Percentiles rank a stretch among this genome's conserved stretches.
Conservation (phyloP, 2,329 filamentous ascomycete genomes). For the Epicoccum nigrum region DNA sequence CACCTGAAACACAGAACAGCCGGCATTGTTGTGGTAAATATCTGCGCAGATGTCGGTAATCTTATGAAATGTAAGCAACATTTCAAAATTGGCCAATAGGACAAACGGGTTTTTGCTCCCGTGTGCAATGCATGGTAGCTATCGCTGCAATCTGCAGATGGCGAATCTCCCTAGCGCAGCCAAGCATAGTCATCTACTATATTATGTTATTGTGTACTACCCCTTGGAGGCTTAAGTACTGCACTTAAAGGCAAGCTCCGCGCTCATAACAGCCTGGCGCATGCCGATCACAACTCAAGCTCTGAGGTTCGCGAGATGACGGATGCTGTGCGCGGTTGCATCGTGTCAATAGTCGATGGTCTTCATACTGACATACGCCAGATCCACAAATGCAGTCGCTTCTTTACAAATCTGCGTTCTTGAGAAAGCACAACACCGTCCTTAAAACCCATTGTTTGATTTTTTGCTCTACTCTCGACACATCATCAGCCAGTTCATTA, state of each 20-base stretch:
- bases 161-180: slow-evolving; percentile 1
- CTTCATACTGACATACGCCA: too few species aligned
- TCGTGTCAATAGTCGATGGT: too few species aligned
- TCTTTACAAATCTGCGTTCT: too few species aligned
- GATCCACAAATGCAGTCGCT: too few species aligned
- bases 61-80: too few species aligned
- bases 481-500: too few species aligned
- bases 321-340: too few species aligned
- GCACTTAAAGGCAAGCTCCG: slow-evolving; percentile 4
- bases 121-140: neutral
- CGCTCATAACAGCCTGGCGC: slow-evolving; percentile 6
- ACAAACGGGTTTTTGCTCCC: neutral
- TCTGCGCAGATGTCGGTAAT: neutral
- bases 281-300: slow-evolving; percentile 3
- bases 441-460: too few species aligned
- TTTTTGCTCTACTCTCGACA: too few species aligned
- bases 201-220: too few species aligned
- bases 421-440: neutral
- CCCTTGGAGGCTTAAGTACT: neutral
- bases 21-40: slow-evolving; percentile 2
- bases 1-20: slow-evolving; percentile 13
- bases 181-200: slow-evolving; percentile 1
- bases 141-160: slow-evolving; percentile 3
- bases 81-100: neutral
- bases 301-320: neutral